phyloP scores from a whole-genome alignment of 2,329 filamentous ascomycete genomes.

The Beauveria asiatica region DNA sequence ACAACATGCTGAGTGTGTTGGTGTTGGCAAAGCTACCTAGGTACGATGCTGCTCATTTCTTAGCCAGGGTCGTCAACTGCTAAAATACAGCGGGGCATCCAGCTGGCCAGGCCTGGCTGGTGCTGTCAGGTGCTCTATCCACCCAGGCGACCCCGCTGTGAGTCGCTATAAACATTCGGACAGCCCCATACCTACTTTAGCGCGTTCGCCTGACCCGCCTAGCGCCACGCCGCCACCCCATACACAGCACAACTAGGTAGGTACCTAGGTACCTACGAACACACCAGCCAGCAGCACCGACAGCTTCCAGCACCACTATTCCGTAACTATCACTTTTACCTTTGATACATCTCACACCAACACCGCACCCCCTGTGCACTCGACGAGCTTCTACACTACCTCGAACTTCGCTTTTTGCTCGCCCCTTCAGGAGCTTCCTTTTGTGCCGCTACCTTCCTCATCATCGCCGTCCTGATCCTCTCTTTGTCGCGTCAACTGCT shows the following conservation, averaged over 20 bases:
- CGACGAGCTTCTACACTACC: neutral
- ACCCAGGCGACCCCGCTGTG: neutral
- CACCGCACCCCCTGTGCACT: neutral
- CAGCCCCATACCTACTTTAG: neutral
- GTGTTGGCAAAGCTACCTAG: no score
- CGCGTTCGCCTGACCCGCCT: conserved; percentile 3
- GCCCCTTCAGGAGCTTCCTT: neutral
- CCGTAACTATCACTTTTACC: no score
- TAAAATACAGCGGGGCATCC: neutral
- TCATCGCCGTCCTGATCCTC: neutral
- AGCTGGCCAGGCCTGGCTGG: neutral
- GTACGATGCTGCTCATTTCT: no score
- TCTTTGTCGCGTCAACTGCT: neutral
- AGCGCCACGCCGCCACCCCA: neutral
- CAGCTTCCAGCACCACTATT: neutral
- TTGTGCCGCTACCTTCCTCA: neutral
- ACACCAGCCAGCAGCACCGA: neutral
- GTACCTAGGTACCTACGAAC: no score
- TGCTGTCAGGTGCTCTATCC: neutral
- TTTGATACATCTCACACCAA: neutral
- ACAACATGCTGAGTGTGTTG: no score
- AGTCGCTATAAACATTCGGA: neutral
- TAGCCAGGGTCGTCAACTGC: neutral
- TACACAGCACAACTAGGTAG: neutral
- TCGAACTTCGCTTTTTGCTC: neutral